Conservation (phyloP, 805 yeast species). For the Barnettozyma sucrosica region DNA sequence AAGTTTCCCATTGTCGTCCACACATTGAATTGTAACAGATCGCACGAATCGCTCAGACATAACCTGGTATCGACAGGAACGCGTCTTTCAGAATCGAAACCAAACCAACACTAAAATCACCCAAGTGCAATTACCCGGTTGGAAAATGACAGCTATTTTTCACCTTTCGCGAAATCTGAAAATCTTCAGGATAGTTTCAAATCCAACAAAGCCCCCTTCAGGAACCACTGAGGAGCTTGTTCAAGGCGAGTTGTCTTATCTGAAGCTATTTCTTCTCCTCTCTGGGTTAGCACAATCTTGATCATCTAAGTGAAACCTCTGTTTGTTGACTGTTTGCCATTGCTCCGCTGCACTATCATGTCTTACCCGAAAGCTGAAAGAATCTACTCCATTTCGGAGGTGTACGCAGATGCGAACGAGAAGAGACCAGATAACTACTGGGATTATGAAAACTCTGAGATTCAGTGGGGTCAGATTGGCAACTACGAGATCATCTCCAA, state of each 20-base stretch:
- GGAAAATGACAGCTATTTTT: neutral
- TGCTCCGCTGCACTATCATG: constrained; percentile 5
- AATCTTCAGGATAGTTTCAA: neutral
- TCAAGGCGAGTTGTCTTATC: neutral
- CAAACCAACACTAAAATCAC: too few relatives aligned
- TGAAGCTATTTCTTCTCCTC: neutral
- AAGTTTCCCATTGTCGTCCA: neutral
- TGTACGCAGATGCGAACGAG: constrained; percentile 70
- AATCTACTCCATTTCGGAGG: constrained; percentile 46
- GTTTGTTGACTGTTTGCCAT: neutral
- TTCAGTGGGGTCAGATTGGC: constrained; percentile 55
- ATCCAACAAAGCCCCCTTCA: neutral
- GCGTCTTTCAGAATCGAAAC: neutral
- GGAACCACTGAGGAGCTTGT: neutral
- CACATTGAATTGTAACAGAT: neutral
- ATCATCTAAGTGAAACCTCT: neutral
- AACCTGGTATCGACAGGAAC: neutral
- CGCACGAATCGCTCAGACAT: neutral
- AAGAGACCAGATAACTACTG: constrained; percentile 68
- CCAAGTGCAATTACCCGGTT: neutral
- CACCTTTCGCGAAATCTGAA: neutral
- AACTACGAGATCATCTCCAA: constrained; percentile 75
- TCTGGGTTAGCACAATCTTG: neutral
- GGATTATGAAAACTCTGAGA: constrained; percentile 71
- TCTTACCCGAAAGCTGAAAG: constrained; percentile 25